A percentile compares a stretch with the other conserved stretches of the same genome.
These are phyloP conservation scores for Pythium phragmitis DNA, from an alignment of 352 stramenopile species.

Conservation along the genomic window DNA sequence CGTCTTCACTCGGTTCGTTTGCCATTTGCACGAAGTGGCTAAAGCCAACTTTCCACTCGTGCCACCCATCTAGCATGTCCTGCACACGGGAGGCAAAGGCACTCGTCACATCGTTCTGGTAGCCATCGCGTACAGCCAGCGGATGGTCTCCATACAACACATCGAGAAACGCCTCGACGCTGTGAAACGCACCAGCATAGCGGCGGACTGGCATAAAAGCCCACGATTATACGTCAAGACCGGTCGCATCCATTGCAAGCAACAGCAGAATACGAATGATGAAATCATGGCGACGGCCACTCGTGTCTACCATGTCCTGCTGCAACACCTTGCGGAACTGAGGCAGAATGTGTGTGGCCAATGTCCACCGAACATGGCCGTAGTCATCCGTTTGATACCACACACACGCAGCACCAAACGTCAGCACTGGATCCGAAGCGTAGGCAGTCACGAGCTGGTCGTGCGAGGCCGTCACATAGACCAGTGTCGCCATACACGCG, in stretches of 20 bases:
- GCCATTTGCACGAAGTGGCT: constrained; percentile 34
- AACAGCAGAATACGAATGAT: constrained; percentile 14
- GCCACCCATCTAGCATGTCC: neutral
- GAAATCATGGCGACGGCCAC: neutral
- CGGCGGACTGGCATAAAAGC: too few relatives aligned
- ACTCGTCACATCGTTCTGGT: neutral
- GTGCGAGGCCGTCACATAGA: neutral
- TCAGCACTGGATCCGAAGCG: neutral
- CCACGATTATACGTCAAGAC: neutral
- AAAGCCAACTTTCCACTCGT: constrained; percentile 29
- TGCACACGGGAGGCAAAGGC: neutral
- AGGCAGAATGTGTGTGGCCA: neutral
- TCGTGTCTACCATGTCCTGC: constrained; percentile 15
- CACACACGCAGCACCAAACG: neutral
- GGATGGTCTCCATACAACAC: neutral
- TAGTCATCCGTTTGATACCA: neutral
- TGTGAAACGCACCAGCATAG: constrained; percentile 10
- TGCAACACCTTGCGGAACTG: constrained; percentile 3
- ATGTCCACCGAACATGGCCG: too few relatives aligned
- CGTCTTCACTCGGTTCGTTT: constrained; percentile 15
- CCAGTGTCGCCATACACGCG: neutral
- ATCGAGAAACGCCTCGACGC: constrained; percentile 9
- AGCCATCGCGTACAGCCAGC: neutral
- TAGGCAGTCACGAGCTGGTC: neutral
- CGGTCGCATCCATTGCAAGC: constrained; percentile 16